phyloP scores from a whole-genome alignment of 2,329 filamentous ascomycete species.

The Shiraia sp. region DNA sequence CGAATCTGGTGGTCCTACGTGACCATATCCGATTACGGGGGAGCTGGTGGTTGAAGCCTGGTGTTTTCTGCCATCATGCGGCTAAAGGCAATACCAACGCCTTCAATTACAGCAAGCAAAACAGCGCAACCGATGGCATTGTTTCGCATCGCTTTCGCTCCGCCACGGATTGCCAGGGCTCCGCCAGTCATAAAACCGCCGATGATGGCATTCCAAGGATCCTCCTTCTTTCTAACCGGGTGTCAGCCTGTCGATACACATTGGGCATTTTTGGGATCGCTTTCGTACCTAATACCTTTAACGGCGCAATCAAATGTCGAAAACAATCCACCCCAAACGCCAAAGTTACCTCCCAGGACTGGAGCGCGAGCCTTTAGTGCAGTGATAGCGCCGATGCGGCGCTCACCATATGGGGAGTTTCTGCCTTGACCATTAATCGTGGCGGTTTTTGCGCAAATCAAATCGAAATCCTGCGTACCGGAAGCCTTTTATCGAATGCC shows the following conservation, averaged over 20 bases:
- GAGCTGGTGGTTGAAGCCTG: constrained; percentile 66
- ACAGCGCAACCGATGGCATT: constrained; percentile 94
- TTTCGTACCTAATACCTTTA: constrained; percentile 67
- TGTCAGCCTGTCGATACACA: neutral
- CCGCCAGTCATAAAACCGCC: constrained; percentile 92
- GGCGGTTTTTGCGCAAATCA: neutral
- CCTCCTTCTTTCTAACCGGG: constrained; percentile 74
- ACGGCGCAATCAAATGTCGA: constrained; percentile 94
- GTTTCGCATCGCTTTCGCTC: constrained; percentile 87
- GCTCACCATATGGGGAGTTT: constrained; percentile 72
- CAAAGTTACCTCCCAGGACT: constrained; percentile 95
- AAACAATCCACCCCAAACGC: constrained; percentile 95
- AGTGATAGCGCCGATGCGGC: constrained; percentile 88
- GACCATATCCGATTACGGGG: constrained; percentile 38
- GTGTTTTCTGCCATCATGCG: constrained; percentile 90
- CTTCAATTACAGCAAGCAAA: constrained; percentile 92
- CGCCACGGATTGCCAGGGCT: constrained; percentile 85
- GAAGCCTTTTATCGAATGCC: constrained; percentile 88
- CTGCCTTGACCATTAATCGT: constrained; percentile 7
- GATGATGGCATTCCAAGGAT: constrained; percentile 97
- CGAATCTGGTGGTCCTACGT: neutral
- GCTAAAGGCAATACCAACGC: constrained; percentile 92
- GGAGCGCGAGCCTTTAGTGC: constrained; percentile 96
- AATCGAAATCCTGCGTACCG: constrained; percentile 53
- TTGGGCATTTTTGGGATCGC: too few species aligned